Evolutionary conservation across 495 filamentous ascomycete species (phyloP).

Genomic region (Hypoxylon trugodes): DNA sequence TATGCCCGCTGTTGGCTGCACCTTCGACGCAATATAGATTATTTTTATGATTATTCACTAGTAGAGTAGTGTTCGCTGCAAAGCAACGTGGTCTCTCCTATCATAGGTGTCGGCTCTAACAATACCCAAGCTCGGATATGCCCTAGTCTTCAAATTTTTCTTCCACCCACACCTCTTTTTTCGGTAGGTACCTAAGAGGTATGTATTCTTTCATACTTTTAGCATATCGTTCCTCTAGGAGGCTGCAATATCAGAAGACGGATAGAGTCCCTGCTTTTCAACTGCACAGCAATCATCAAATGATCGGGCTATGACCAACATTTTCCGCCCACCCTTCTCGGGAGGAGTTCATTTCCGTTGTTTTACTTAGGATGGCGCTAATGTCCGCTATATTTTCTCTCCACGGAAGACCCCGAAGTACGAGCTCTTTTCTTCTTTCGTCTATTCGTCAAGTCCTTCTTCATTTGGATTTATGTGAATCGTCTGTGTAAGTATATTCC

Average conservation of each 20-base stretch:
- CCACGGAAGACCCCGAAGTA: slow-evolving; percentile 10
- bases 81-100: slow-evolving; percentile 22
- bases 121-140: slow-evolving; percentile 18
- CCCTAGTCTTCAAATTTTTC: slow-evolving; percentile 1
- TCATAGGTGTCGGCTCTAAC: slow-evolving; percentile 3
- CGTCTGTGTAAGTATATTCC: slow-evolving; percentile 1
- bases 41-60: background rate
- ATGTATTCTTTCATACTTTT: too few species aligned
- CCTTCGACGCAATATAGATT: slow-evolving; percentile 10
- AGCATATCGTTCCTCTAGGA: slow-evolving; percentile 14
- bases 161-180: background rate
- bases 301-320: slow-evolving; percentile 14
- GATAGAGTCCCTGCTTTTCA: slow-evolving; percentile 8
- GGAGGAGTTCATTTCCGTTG: slow-evolving; percentile 33
- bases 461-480: slow-evolving; percentile 11
- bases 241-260: slow-evolving; percentile 19
- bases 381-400: slow-evolving; percentile 25
- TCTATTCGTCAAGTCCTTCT: slow-evolving; percentile 1
- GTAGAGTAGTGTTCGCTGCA: slow-evolving; percentile 20
- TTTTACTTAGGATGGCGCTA: slow-evolving; percentile 32
- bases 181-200: too few species aligned
- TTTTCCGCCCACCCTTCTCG: slow-evolving; percentile 24
- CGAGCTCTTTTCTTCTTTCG: too few species aligned
- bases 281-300: slow-evolving; percentile 12
- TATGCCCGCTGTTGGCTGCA: slow-evolving; percentile 25